These are phyloP conservation scores for Acrodontium crateriforme DNA, from an alignment of 2,329 filamentous ascomycete genomes.

Conservation along the genomic window DNA sequence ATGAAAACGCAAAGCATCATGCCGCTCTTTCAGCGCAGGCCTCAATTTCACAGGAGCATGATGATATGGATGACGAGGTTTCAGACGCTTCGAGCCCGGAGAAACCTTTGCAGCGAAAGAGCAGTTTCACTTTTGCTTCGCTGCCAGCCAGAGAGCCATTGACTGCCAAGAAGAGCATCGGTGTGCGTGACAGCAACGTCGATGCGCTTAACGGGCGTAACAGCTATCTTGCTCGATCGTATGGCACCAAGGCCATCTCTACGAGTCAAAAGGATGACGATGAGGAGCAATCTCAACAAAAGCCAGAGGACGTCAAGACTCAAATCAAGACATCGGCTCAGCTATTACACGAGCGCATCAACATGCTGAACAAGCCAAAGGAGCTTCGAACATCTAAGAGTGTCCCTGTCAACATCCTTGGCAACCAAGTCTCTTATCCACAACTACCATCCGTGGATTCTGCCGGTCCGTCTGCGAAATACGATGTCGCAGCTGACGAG, in stretches of 20 bases:
- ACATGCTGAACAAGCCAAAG: slow-evolving; percentile 47
- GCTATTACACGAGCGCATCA: slow-evolving; percentile 83
- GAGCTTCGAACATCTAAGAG: slow-evolving; percentile 31
- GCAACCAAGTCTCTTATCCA: slow-evolving; percentile 27
- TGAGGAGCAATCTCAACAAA: slow-evolving; percentile 38
- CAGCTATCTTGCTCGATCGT: slow-evolving; percentile 39
- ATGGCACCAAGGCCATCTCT: slow-evolving; percentile 3
- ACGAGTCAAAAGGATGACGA: slow-evolving; percentile 34
- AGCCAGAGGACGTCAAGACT: slow-evolving; percentile 30
- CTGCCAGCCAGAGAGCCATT: slow-evolving; percentile 83
- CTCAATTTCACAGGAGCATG: slow-evolving; percentile 12
- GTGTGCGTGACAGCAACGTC: slow-evolving; percentile 59
- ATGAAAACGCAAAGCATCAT: slow-evolving; percentile 8
- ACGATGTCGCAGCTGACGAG: slow-evolving; percentile 23
- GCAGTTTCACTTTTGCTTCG: slow-evolving; percentile 87
- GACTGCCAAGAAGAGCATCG: slow-evolving; percentile 70
- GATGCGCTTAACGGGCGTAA: slow-evolving; percentile 44
- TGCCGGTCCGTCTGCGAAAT: slow-evolving; percentile 5
- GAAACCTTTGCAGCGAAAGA: slow-evolving; percentile 71
- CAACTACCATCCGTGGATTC: slow-evolving; percentile 20
- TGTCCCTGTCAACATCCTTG: slow-evolving; percentile 17
- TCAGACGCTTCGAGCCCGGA: slow-evolving; percentile 63
- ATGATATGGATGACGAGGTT: slow-evolving; percentile 36
- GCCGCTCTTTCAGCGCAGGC: slow-evolving; percentile 4
- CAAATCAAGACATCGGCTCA: slow-evolving; percentile 91